Conservation (phyloP, 345 rosid genomes). For the Brassica incana region DNA sequence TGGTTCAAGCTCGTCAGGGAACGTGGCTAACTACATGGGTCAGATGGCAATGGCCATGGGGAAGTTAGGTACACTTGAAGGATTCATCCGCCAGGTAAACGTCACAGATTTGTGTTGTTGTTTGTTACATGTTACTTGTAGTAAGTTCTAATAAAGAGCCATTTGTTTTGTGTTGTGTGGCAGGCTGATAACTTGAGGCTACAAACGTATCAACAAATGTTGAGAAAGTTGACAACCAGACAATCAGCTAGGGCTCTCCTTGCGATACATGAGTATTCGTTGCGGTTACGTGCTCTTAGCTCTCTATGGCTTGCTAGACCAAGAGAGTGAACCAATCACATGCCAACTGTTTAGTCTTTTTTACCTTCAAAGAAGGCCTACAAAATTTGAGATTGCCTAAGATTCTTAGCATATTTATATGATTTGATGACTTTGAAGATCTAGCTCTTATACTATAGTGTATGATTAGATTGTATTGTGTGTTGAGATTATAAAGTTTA, state of each 20-base stretch:
- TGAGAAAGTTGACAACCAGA: conserved; percentile 74
- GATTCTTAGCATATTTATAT: conserved; percentile 15
- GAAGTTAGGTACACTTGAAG: conserved; percentile 83
- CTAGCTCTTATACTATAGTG: conserved; percentile 18
- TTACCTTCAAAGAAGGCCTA: conserved; percentile 27
- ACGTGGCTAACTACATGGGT: conserved; percentile 94
- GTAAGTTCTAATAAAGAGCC: not conserved
- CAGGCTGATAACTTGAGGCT: conserved; percentile 97
- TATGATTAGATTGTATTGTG: conserved; percentile 12
- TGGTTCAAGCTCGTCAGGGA: conserved; percentile 68
- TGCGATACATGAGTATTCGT: conserved; percentile 81
- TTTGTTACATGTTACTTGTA: not conserved
- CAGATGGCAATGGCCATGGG: conserved; percentile 99
- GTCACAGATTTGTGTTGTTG: not conserved
- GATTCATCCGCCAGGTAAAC: conserved; percentile 70
- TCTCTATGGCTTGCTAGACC: conserved; percentile 98
- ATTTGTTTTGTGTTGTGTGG: not conserved
- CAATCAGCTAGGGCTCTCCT: conserved; percentile 95
- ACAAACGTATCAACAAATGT: conserved; percentile 88
- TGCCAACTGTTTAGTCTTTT: conserved; percentile 2
- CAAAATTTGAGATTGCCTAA: conserved; percentile 8
- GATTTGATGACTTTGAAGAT: conserved; percentile 24
- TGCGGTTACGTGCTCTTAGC: conserved; percentile 90
- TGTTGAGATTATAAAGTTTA: not conserved
- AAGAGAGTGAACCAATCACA: conserved; percentile 52